Evolutionary conservation across 805 yeast species (phyloP), one percentile per base, ranked within the genome.

Genomic region (Kazachstania psychrophila): DNA sequence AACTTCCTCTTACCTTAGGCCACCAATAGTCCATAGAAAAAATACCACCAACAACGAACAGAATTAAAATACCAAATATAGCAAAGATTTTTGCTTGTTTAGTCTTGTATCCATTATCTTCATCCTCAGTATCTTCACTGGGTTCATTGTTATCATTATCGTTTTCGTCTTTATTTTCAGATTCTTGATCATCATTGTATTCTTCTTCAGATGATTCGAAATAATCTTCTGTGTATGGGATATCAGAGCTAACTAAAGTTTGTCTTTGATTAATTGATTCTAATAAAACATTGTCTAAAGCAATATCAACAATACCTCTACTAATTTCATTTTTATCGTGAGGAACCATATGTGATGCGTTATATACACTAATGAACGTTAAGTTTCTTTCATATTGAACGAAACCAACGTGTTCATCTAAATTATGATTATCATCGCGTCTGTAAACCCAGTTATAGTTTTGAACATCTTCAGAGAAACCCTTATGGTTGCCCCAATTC

Each of bases 321-420:
- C 88, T 72, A 19, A 72, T 68, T 31, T 69, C 74, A 2, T 92
- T 82, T 36, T 73, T 62, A 55, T 88, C 96, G 46, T 73, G 79
- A 1, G 97, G 95, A 18, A 87, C 92, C 97, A 92, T 89, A 54
- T 92, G 97, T 3, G 95, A 80, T 0, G 95, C 75, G 47, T 84
- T 74, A 54, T 61, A 73, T 2, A 89, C 74, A 39, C 75, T 74
- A 23, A 83, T 75, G 54, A 80, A 81, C 0, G 95, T 80, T 50
- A 89, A 64, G 51, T 85, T 84, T 44, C 84, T 68, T 33, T 77
- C 88, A 48, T 42, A 75, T 70, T 56, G 59, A 30, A 69, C 56
- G 15, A 48, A 41, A 4, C 79, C 80, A 2, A 66, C 68, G 1
- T 47, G 31, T n/a, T 45, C 47, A 40, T 54, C 70, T 5, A 64